A percentile compares a stretch with the other conserved stretches of the same genome.
Evolutionary conservation across 2,329 filamentous ascomycete species (phyloP).

Genomic region (Sordariomycetes sp.): DNA sequence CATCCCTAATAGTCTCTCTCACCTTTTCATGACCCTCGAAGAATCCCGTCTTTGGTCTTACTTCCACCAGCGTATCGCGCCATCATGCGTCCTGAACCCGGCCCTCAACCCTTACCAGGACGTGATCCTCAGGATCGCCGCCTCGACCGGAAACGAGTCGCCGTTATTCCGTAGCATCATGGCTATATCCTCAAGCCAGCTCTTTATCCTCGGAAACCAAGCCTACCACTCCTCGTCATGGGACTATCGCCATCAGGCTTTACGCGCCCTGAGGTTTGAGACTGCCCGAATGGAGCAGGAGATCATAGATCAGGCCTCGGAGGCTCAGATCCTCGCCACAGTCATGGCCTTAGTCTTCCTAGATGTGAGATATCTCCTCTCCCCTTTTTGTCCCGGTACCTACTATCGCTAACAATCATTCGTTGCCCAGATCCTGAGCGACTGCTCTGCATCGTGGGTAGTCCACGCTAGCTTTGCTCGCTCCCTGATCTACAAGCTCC

Average conservation of each 20-base stretch:
- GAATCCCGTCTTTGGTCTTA: slow-evolving; percentile 15
- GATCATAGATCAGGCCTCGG: slow-evolving; percentile 5
- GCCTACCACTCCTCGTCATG: slow-evolving; percentile 11
- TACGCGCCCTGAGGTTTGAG: slow-evolving; percentile 9
- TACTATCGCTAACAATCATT: background rate
- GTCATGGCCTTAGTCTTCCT: slow-evolving; percentile 14
- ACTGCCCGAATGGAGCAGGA: slow-evolving; percentile 7
- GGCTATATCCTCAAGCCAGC: slow-evolving; percentile 15
- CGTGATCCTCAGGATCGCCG: slow-evolving; percentile 14
- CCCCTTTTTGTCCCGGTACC: background rate
- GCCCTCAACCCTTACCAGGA: slow-evolving; percentile 15
- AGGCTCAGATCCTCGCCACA: slow-evolving; percentile 12
- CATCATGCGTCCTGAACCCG: slow-evolving; percentile 13
- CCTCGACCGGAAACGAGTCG: slow-evolving; percentile 8
- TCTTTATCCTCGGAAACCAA: slow-evolving; percentile 13
- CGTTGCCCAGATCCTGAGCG: slow-evolving; percentile 12
- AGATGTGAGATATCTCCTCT: slow-evolving; percentile 10
- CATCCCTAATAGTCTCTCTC: slow-evolving; percentile 2
- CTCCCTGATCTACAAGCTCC: slow-evolving; percentile 8
- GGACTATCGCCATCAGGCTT: slow-evolving; percentile 10
- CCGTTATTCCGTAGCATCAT: slow-evolving; percentile 17
- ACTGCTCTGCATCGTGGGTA: slow-evolving; percentile 16
- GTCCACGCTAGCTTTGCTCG: slow-evolving; percentile 14
- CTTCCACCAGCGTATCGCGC: slow-evolving; percentile 13
- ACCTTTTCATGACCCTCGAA: slow-evolving; percentile 8